Conservation (phyloP, 257 asterid species). For the Voacanga thouarsii region DNA sequence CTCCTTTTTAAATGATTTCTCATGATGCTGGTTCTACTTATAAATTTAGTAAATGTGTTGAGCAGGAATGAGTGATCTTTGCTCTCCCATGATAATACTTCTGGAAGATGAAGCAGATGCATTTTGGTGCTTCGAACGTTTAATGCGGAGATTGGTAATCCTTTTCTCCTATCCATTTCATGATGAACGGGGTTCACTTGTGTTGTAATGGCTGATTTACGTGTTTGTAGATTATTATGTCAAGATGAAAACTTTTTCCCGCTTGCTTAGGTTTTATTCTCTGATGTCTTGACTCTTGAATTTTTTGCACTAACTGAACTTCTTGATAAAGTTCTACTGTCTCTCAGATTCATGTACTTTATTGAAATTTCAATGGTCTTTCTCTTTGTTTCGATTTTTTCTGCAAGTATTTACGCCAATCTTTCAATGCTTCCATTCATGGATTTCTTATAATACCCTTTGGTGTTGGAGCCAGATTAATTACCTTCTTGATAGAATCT, state of each 20-base stretch:
- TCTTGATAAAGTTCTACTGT: neutral
- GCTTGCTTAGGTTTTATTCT: too few species aligned
- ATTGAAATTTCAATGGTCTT: neutral
- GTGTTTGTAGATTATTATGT: too few species aligned
- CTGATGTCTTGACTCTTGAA: too few species aligned
- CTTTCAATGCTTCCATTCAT: neutral
- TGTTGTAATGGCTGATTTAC: neutral
- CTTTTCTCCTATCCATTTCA: neutral
- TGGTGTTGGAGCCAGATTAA: neutral
- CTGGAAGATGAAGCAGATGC: conserved; percentile 93
- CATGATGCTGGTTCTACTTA: neutral
- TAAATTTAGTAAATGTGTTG: conserved; percentile 25
- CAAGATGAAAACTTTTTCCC: neutral
- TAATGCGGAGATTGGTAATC: conserved; percentile 84
- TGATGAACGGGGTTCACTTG: neutral
- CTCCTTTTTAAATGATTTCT: too few species aligned
- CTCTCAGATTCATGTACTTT: neutral
- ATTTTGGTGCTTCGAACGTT: conserved; percentile 91
- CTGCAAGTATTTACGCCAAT: neutral
- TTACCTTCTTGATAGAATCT: neutral
- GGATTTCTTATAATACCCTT: neutral
- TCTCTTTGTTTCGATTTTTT: neutral
- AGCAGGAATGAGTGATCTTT: conserved; percentile 96
- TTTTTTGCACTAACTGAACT: neutral
- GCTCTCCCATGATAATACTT: conserved; percentile 93